Conservation (phyloP, 805 yeast genomes). For the Myxozyma sirexii region DNA sequence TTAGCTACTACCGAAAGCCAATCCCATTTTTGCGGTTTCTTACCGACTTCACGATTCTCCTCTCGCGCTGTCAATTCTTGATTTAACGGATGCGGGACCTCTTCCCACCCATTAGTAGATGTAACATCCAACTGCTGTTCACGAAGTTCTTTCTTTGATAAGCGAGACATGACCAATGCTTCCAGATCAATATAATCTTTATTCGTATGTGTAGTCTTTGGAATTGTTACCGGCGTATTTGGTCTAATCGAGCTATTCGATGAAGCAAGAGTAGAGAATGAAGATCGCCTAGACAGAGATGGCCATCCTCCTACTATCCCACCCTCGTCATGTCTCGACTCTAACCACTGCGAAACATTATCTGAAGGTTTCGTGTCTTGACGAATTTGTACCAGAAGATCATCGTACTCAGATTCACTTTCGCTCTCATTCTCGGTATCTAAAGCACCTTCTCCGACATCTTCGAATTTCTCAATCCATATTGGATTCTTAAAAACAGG, state of each 20-base stretch:
- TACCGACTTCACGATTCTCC: not conserved
- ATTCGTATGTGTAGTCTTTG: not conserved
- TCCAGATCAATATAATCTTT: not conserved
- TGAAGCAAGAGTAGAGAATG: not conserved
- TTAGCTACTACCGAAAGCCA: not conserved
- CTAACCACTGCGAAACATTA: not conserved
- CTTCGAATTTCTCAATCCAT: constrained; percentile 2
- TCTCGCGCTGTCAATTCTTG: not conserved
- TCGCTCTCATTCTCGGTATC: not conserved
- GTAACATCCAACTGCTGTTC: not conserved
- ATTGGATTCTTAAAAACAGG: constrained; percentile 11
- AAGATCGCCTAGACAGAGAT: not conserved
- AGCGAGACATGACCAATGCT: constrained; percentile 2
- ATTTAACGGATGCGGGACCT: not conserved
- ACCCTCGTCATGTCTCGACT: not conserved
- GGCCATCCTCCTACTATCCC: not conserved
- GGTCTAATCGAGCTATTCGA: constrained; percentile 6
- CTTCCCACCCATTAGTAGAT: no score
- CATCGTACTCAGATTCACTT: constrained; percentile 6
- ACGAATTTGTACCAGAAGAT: constrained; percentile 1
- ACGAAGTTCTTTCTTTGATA: not conserved
- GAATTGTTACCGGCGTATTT: not conserved
- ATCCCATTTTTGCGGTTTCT: no score
- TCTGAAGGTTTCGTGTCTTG: not conserved
- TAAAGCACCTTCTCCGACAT: not conserved